Percentiles rank a stretch among this genome's conserved stretches.
Evolutionary conservation across 2,329 filamentous ascomycete genomes (phyloP).

Genomic region (Fusarium goolgardi): DNA sequence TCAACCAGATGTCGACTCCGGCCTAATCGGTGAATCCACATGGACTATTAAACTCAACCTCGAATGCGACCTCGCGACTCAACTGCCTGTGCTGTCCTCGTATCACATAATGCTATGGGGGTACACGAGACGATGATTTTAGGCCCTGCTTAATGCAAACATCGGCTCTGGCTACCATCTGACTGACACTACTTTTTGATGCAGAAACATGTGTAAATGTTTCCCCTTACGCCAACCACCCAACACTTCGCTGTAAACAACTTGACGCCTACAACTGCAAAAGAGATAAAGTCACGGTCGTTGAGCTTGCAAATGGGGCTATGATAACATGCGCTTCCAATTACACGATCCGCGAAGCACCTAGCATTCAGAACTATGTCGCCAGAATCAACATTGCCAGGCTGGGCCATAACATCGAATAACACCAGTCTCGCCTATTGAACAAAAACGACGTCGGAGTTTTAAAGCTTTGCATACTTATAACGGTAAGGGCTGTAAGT

Average conservation of each 20-base stretch:
- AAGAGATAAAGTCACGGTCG: slow-evolving; percentile 26
- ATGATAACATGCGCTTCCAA: slow-evolving; percentile 4
- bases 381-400: not conserved
- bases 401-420: not conserved
- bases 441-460: not conserved
- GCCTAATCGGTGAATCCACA: slow-evolving; percentile 50
- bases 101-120: slow-evolving; percentile 41
- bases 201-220: slow-evolving; percentile 51
- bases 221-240: slow-evolving; percentile 47
- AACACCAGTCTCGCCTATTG: not conserved
- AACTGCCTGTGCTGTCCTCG: slow-evolving; percentile 49
- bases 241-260: slow-evolving; percentile 50
- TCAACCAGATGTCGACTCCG: slow-evolving; percentile 52
- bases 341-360: not conserved
- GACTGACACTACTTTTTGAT: slow-evolving; percentile 47
- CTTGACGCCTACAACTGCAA: slow-evolving; percentile 43
- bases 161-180: slow-evolving; percentile 31
- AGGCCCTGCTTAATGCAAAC: slow-evolving; percentile 44
- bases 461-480: slow-evolving; percentile 2
- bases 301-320: slow-evolving; percentile 3
- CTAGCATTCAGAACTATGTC: not conserved
- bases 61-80: slow-evolving; percentile 50
- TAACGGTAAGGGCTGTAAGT: slow-evolving; percentile 38
- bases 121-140: slow-evolving; percentile 42
- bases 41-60: slow-evolving; percentile 51